A percentile compares a stretch with the other conserved stretches of the same genome.
Conservation (phyloP, 768 basidiomycete species). For the Terana coerulea region DNA sequence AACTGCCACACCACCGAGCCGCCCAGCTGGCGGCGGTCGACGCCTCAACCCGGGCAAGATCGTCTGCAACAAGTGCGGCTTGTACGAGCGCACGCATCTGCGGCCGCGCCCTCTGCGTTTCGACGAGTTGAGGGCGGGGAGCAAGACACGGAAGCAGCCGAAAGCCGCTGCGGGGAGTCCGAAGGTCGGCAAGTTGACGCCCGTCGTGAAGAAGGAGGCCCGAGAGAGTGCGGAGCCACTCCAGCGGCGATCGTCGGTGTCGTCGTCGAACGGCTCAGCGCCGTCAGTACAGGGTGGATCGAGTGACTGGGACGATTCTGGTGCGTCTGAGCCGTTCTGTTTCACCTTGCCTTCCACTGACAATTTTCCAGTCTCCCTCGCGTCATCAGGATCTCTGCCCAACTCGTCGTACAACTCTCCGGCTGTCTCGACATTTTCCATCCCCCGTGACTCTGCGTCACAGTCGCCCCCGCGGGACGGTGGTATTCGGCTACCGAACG, state of each 20-base stretch:
- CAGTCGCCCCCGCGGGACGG: conserved; percentile 40
- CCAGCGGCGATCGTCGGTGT: conserved; percentile 61
- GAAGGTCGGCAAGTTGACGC: conserved; percentile 32
- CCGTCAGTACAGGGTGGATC: conserved; percentile 47
- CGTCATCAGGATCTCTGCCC: conserved; percentile 53
- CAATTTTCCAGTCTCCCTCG: conserved; percentile 25
- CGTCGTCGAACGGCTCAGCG: conserved; percentile 51
- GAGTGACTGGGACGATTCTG: conserved; percentile 82
- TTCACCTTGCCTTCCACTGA: conserved; percentile 24
- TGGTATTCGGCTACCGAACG: conserved; percentile 71
- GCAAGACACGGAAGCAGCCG: conserved; percentile 67
- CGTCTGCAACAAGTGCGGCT: conserved; percentile 91
- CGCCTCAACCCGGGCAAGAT: conserved; percentile 87
- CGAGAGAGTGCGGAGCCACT: conserved; percentile 36
- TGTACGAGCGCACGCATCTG: conserved; percentile 87
- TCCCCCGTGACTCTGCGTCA: conserved; percentile 50
- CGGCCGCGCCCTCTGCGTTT: conserved; percentile 81
- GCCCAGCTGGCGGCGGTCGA: conserved; percentile 82
- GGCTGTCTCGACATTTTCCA: conserved; percentile 52
- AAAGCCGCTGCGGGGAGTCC: conserved; percentile 25
- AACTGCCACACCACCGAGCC: conserved; percentile 93
- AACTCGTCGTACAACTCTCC: conserved; percentile 71
- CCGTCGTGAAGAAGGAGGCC: conserved; percentile 61
- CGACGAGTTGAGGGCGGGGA: conserved; percentile 84
- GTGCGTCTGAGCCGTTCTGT: conserved; percentile 40